Evolutionary conservation across 2,329 filamentous ascomycete genomes (phyloP).

Genomic region (Aspergillus spinulosporus): DNA sequence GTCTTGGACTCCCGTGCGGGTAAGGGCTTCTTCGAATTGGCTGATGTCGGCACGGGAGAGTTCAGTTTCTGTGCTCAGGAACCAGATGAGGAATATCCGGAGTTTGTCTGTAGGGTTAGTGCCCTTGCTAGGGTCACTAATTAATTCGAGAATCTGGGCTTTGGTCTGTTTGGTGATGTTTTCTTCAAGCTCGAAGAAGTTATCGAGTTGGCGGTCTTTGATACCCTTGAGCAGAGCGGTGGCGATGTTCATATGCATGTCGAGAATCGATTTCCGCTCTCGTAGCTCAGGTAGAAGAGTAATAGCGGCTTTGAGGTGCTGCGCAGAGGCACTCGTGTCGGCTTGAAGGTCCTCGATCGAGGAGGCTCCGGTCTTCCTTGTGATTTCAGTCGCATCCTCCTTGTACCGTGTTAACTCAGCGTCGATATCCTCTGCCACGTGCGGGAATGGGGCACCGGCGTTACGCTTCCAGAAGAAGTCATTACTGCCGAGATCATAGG

Average conservation of each 20-base stretch:
- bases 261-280: constrained; percentile 87
- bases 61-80: constrained; percentile 88
- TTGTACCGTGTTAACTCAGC: constrained; percentile 91
- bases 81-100: constrained; percentile 95
- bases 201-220: constrained; percentile 91
- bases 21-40: constrained; percentile 81
- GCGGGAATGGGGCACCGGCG: constrained; percentile 84
- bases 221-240: constrained; percentile 78
- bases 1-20: constrained; percentile 69
- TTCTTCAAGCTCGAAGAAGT: constrained; percentile 94
- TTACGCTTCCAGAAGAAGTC: constrained; percentile 99
- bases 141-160: constrained; percentile 79
- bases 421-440: constrained; percentile 95
- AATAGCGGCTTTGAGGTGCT: constrained; percentile 94
- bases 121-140: constrained; percentile 79
- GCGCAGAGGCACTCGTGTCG: constrained; percentile 83
- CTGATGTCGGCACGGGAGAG: constrained; percentile 78
- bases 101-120: constrained; percentile 85
- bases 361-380: constrained; percentile 89
- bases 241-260: constrained; percentile 99
- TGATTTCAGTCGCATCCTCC: constrained; percentile 90
- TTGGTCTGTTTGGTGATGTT: constrained; percentile 89
- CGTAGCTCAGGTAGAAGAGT: constrained; percentile 87
- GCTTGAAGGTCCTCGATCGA: constrained; percentile 91
- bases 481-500: constrained; percentile 83